Base-by-base conservation (phyloP, 148 eudicot genomes). In the Persicaria maculosa region DNA sequence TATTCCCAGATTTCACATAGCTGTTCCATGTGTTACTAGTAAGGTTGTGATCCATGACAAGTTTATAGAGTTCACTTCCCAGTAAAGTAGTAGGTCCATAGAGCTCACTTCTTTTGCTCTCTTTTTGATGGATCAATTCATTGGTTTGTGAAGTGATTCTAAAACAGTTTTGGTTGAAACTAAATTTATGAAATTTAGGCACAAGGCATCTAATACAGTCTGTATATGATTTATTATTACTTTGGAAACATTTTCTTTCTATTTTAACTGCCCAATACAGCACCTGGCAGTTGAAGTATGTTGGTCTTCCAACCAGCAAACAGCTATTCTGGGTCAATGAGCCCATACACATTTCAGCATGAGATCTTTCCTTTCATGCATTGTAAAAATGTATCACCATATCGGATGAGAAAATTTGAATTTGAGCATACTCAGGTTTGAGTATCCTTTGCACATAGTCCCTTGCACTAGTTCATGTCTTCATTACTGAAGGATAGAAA, bases 1-100 rank as follows among this genome's bases (percentile, higher is more conserved):
- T 31, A 31, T 31, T 31, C 40, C 40, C 74, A 17, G 74, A 47
- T 68, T 72, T 69, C 15, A 72, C 75, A 31, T 44, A 75, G 52
- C 44, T 65, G 22, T 59, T 72, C 53, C n/a, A 47, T 54, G 77
- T 58, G 44, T 72, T 40, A 9, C 50, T 55, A 55, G 48, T n/a
- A 46, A 59, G 10, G 48, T 74, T 20, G 14, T 50, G 20, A 59
- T 64, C 6, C 36, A 9, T 71, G 15, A 48, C 36, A 17, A 69
- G 12, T 43, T 43, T 68, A 15, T 71, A 36, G 12, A 2, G 17
- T 4, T 43, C 46, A 12, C 9, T 59, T 0, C 65, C 65, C 22
- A 20, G 4, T 57, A 17, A 17, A 64, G 12, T 40, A 22, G 17
- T 6, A 54, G 6, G 22, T 54, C 22, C 22, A n/a, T 31, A 31